Base-by-base conservation (phyloP, 179 eudicot genomes). In the Silene coronaria region DNA sequence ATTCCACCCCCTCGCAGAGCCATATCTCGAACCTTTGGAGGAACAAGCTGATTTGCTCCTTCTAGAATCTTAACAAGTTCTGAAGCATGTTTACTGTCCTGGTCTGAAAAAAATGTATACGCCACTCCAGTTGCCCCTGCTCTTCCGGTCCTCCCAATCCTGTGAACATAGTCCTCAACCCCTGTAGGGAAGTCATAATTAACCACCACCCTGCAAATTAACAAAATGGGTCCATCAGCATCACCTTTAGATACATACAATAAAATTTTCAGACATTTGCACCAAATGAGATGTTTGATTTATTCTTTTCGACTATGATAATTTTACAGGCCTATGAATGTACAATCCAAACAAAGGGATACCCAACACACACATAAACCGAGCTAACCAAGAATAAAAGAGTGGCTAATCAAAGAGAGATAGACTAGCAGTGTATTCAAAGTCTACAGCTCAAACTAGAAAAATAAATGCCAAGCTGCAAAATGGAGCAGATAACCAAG, bases 131-230 rank as follows among this genome's bases (percentile, higher is more conserved):
- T 88, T 60, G 97, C 97, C 77, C 99, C 99, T 61, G 98, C 99
- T 85, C 99, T 90, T 55, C 99, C 99, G 21, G 99, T 96, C 83
- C 99, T 88, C 59, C 99, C 99, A 80, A 95, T 95, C 81, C 99
- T 85, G 93, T 95, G 99, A 70, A 95, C 97, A 84, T 95, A 95
- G 82, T 95, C 99, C 83, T 95, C 99, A 65, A 95, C 75, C 69
- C 97, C 99, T 2, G 97, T 88, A 21, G 99, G 99, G 78, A 95
- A 95, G 83, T 95, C 99, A 81, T 88, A 95, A 74, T 95, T 95
- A 81, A 95, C 72, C 64, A 95, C 99, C 84, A 92, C 91, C 97
- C 99, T 92, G 90, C 70, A 76, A 62, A 58, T 28, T 53, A 63
- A 72, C 45, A 71, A 58, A 76, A 73, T 19, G 45, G 26, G 19